Percentiles rank a stretch among this genome's conserved stretches.
phyloP scores from a whole-genome alignment of 768 basidiomycete species.

The Cubamyces sp. region DNA sequence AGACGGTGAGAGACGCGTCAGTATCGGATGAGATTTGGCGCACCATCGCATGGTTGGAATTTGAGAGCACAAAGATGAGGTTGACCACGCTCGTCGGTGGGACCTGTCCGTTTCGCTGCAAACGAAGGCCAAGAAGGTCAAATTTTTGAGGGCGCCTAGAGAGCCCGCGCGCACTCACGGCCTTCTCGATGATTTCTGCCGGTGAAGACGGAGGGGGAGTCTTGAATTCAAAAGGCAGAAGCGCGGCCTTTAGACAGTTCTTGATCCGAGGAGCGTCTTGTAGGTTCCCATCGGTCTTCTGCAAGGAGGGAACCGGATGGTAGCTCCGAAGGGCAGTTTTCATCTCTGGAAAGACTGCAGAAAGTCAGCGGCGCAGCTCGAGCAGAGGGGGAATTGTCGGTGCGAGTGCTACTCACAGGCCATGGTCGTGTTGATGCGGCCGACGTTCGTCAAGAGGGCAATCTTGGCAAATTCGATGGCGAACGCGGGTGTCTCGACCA shows the following conservation, averaged over 20 bases:
- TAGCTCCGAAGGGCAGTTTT: slow-evolving; percentile 88
- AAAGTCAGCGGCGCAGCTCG: slow-evolving; percentile 22
- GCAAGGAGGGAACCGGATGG: slow-evolving; percentile 88
- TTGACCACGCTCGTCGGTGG: slow-evolving; percentile 90
- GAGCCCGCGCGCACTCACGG: slow-evolving; percentile 47
- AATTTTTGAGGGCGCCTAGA: slow-evolving; percentile 7
- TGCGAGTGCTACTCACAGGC: slow-evolving; percentile 57
- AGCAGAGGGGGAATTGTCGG: slow-evolving; percentile 4
- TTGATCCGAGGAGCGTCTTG: slow-evolving; percentile 94
- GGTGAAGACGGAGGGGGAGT: slow-evolving; percentile 71
- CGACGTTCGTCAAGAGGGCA: slow-evolving; percentile 84
- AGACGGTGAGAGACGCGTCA: background rate
- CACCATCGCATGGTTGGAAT: slow-evolving; percentile 70
- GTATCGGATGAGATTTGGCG: background rate
- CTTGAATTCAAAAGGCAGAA: slow-evolving; percentile 71
- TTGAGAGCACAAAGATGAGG: slow-evolving; percentile 81
- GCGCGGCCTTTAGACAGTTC: slow-evolving; percentile 83
- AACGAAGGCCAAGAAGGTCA: slow-evolving; percentile 11
- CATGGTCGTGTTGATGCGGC: slow-evolving; percentile 91
- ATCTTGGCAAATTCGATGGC: slow-evolving; percentile 82
- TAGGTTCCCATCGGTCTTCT: slow-evolving; percentile 85
- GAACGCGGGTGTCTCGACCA: slow-evolving; percentile 80
- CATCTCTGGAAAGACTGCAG: slow-evolving; percentile 89
- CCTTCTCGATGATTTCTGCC: slow-evolving; percentile 69
- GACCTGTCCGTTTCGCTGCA: slow-evolving; percentile 57